phyloP scores from a whole-genome alignment of 805 yeast species.

The Metschnikowia colocasiae region DNA sequence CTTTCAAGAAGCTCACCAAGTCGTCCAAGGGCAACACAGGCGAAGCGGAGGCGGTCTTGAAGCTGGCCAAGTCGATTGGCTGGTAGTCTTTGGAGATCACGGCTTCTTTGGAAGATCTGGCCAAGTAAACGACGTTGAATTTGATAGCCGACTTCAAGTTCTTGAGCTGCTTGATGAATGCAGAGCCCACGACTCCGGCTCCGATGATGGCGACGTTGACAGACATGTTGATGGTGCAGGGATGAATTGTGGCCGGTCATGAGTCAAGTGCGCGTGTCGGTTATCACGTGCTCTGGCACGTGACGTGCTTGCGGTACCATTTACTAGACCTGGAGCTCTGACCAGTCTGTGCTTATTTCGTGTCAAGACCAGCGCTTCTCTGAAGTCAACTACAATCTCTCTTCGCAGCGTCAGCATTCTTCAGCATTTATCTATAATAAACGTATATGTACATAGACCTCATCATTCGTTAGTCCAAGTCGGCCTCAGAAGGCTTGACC shows the following conservation, averaged over 20 bases:
- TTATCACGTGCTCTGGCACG: neutral
- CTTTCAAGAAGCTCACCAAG: constrained; percentile 58
- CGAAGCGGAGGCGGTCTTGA: constrained; percentile 47
- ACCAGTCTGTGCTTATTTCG: no score
- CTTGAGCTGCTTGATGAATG: constrained; percentile 79
- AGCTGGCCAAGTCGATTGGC: constrained; percentile 62
- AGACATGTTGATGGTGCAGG: constrained; percentile 24
- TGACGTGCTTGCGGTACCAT: no score
- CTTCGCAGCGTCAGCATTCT: neutral
- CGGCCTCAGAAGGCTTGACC: constrained; percentile 17
- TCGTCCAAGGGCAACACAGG: constrained; percentile 54
- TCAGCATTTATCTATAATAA: constrained; percentile 1
- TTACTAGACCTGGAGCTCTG: no score
- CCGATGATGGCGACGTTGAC: constrained; percentile 51
- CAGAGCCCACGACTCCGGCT: constrained; percentile 94
- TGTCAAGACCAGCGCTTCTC: no score
- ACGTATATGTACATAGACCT: constrained; percentile 3
- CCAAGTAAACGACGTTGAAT: constrained; percentile 76
- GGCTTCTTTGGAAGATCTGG: constrained; percentile 66
- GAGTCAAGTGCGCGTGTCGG: neutral
- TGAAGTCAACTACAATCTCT: no score
- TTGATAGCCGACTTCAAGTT: constrained; percentile 55
- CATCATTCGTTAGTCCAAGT: constrained; percentile 17
- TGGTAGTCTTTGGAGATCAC: constrained; percentile 63
- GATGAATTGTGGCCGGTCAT: neutral